A percentile compares a stretch with the other conserved stretches of the same genome.
Conservation (phyloP, 106 monocot species). For the Gastrodia elata region DNA sequence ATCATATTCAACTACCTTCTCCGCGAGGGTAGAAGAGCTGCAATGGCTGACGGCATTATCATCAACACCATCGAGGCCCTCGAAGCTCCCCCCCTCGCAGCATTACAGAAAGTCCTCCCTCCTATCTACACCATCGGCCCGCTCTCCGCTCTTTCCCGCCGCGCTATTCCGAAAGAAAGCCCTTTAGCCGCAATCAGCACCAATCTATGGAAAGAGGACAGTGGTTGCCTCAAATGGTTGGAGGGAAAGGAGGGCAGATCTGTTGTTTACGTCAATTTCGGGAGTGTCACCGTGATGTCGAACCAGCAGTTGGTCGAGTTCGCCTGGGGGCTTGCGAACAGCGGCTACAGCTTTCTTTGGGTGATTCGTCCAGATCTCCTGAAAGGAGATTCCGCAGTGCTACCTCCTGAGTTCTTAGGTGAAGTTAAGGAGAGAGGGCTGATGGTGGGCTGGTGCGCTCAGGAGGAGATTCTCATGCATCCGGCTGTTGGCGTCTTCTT, state of each 20-base stretch:
- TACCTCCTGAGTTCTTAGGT: constrained; percentile 7
- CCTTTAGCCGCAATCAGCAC: constrained; percentile 12
- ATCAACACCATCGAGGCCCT: constrained; percentile 23
- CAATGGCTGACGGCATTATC: constrained; percentile 5
- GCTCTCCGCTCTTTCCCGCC: constrained; percentile 6
- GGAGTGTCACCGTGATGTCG: constrained; percentile 10
- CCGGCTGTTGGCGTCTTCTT: constrained; percentile 27
- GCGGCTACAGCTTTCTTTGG: constrained; percentile 10
- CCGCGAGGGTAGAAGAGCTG: constrained; percentile 3
- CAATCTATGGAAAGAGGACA: constrained; percentile 45
- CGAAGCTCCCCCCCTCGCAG: constrained; percentile 6
- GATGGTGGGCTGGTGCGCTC: constrained; percentile 11
- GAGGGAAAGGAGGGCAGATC: constrained; percentile 11
- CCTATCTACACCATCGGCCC: constrained; percentile 25
- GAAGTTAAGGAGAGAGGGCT: not conserved
- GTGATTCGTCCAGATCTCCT: constrained; percentile 11
- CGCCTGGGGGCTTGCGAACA: constrained; percentile 16
- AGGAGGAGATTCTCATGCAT: constrained; percentile 12
- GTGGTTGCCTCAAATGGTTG: constrained; percentile 29
- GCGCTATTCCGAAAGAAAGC: constrained; percentile 1
- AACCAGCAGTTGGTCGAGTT: constrained; percentile 13
- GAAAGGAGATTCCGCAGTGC: constrained; percentile 7
- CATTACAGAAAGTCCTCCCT: constrained; percentile 12
- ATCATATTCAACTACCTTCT: constrained; percentile 19
- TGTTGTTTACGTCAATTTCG: constrained; percentile 16